Base-by-base conservation (phyloP, 2,329 filamentous ascomycete genomes). In the Hawksworthiomyces lignivorus region DNA sequence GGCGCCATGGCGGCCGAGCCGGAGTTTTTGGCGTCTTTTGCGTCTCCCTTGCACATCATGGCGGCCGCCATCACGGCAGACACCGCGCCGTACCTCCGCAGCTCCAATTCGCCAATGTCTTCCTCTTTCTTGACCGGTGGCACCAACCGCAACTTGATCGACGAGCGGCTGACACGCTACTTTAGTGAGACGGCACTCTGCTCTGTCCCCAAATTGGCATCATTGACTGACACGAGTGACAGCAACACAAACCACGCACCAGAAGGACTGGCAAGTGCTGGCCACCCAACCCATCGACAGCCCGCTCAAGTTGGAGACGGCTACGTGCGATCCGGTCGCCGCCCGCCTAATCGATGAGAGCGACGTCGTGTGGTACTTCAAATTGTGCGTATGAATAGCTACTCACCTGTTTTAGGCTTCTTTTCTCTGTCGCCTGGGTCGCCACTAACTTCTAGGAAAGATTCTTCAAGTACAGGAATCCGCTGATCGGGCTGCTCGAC, bases 381-480 rank as follows among this genome's bases (percentile, higher is more conserved):
- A 33, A 9, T 39, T 50, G 45, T 48, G 37, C 3, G 47, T 41
- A 3, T 9, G 9, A 7, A n/a, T n/a, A n/a, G n/a, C n/a, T 12
- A 7, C 19, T 8, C 14, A n/a, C 15, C 20, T 17, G 18, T 30
- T 17, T 30, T 19, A 10, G 20, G 28, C 15, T 26, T 9, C 30
- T 40, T 32, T 41, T n/a, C n/a, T n/a, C n/a, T n/a, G n/a, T n/a
- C 21, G 15, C 17, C 24, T 26, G 24, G 24, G 24, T 26, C 5
- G 1, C 14, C 24, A 52, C n/a, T n/a, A n/a, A n/a, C n/a, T n/a
- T n/a, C n/a, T n/a, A n/a, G n/a, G n/a, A n/a, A n/a, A n/a, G 53
- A 5, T 54, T 54, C 36, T 54, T 53, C 48, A 47, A 48, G 35
- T 47, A 47, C 11, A 52, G 50, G 4, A 54, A 48, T 24, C 54